phyloP scores from a whole-genome alignment of 345 rosid genomes.

The Lepidium aucheri region DNA sequence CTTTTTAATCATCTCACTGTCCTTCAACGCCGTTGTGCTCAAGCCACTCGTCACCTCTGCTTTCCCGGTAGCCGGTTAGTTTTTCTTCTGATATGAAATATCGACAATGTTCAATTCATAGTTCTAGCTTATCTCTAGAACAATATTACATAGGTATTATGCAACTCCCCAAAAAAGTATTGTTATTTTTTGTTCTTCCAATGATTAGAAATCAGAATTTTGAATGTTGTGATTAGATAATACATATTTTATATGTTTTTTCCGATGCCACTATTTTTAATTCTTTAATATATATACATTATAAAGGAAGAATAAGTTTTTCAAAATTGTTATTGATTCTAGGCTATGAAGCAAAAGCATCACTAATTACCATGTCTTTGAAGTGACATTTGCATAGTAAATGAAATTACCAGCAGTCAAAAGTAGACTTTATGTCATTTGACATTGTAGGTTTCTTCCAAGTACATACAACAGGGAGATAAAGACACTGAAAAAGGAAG shows the following conservation, averaged over 20 bases:
- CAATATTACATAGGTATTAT: too few species aligned
- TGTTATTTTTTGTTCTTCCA: too few species aligned
- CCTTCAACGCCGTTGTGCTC: conserved; percentile 66
- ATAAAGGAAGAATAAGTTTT: background rate
- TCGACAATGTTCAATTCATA: too few species aligned
- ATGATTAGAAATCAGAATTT: too few species aligned
- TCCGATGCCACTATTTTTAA: background rate
- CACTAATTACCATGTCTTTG: background rate
- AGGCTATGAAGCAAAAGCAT: background rate
- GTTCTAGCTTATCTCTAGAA: too few species aligned
- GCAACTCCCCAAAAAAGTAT: too few species aligned
- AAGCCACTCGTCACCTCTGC: conserved; percentile 78
- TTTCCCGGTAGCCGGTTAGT: conserved; percentile 85
- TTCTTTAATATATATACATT: background rate
- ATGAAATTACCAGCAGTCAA: background rate
- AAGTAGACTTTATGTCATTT: background rate
- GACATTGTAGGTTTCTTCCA: conserved; percentile 79
- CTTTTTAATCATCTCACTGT: conserved; percentile 59
- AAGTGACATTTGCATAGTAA: background rate
- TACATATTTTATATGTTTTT: too few species aligned
- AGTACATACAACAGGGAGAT: conserved; percentile 82
- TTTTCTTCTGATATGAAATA: background rate
- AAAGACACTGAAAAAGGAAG: conserved; percentile 65
- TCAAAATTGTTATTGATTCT: background rate
- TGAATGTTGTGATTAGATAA: too few species aligned